phyloP scores from a whole-genome alignment of 805 yeast genomes.

The Pichia pseudocactophila region DNA sequence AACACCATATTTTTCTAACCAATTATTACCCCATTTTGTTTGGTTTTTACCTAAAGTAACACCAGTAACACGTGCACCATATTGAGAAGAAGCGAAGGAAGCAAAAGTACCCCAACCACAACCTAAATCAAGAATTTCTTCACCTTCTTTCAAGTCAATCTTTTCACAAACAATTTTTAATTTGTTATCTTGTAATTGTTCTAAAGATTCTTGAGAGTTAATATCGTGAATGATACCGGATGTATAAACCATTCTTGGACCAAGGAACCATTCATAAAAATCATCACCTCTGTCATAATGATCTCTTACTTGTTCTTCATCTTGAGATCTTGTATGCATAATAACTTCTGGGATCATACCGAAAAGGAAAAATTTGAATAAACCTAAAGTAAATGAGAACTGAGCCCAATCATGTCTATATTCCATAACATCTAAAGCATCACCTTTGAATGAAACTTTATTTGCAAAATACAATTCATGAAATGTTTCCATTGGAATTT shows the following conservation, averaged over 20 bases:
- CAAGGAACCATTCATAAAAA: slow-evolving; percentile 88
- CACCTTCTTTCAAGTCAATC: slow-evolving; percentile 65
- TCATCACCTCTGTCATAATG: slow-evolving; percentile 96
- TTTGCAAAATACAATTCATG: slow-evolving; percentile 78
- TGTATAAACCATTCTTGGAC: slow-evolving; percentile 91
- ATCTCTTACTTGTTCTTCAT: slow-evolving; percentile 92
- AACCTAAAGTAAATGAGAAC: slow-evolving; percentile 66
- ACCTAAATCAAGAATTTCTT: slow-evolving; percentile 72
- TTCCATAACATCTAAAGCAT: slow-evolving; percentile 74
- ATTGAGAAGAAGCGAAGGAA: slow-evolving; percentile 69
- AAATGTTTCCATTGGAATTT: slow-evolving; percentile 90
- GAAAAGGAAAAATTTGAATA: slow-evolving; percentile 71
- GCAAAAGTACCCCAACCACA: slow-evolving; percentile 97
- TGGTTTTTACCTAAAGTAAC: slow-evolving; percentile 85
- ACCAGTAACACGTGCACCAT: slow-evolving; percentile 84
- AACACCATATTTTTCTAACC: slow-evolving; percentile 62
- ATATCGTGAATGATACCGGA: slow-evolving; percentile 76
- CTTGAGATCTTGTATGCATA: slow-evolving; percentile 86
- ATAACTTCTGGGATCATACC: slow-evolving; percentile 92
- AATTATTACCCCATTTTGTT: slow-evolving; percentile 78
- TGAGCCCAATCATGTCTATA: slow-evolving; percentile 87
- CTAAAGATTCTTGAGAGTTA: slow-evolving; percentile 61
- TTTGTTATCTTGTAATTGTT: slow-evolving; percentile 82
- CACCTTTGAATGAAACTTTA: slow-evolving; percentile 83
- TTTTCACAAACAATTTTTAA: slow-evolving; percentile 81